A percentile compares a stretch with the other conserved stretches of the same genome.
Conservation (phyloP, 2,329 filamentous ascomycete genomes). For the Leptodontidium sp. region DNA sequence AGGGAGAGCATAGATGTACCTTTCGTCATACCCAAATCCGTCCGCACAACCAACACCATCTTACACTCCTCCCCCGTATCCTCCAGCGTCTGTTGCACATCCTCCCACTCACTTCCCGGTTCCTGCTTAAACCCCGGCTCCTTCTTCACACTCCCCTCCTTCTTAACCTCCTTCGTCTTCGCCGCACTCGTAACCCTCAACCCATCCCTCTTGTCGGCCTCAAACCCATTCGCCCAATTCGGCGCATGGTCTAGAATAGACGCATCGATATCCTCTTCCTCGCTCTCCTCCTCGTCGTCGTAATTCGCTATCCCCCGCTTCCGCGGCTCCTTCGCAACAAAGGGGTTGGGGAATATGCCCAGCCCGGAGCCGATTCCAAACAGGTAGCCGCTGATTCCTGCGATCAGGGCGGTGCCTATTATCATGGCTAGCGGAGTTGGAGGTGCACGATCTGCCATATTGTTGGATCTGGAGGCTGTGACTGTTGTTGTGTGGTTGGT, state of each 20-base stretch:
- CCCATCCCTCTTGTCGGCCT: slow-evolving; percentile 66
- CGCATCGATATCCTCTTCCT: slow-evolving; percentile 71
- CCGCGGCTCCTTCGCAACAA: slow-evolving; percentile 46
- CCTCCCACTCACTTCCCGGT: slow-evolving; percentile 53
- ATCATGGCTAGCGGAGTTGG: slow-evolving; percentile 60
- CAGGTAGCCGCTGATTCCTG: slow-evolving; percentile 80
- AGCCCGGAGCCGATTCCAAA: slow-evolving; percentile 77
- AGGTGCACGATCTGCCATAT: slow-evolving; percentile 43
- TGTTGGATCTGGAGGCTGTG: not conserved
- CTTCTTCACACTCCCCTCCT: slow-evolving; percentile 48
- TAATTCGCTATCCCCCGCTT: slow-evolving; percentile 60
- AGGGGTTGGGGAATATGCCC: slow-evolving; percentile 72
- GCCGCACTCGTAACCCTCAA: slow-evolving; percentile 50
- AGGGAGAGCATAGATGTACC: slow-evolving; percentile 60
- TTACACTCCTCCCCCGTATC: slow-evolving; percentile 83
- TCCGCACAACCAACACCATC: slow-evolving; percentile 89
- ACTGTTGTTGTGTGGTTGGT: not conserved
- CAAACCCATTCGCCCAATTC: slow-evolving; percentile 70
- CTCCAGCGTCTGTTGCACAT: slow-evolving; percentile 40
- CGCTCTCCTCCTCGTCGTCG: slow-evolving; percentile 70
- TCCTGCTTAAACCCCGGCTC: slow-evolving; percentile 49
- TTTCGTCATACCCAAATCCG: slow-evolving; percentile 97
- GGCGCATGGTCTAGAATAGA: slow-evolving; percentile 70
- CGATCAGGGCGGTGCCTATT: slow-evolving; percentile 76
- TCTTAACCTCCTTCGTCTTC: slow-evolving; percentile 50